Percentiles rank a stretch among this genome's conserved stretches.
Evolutionary conservation across 306 rosid genomes (phyloP).

Genomic region (Canavalia gladiata): DNA sequence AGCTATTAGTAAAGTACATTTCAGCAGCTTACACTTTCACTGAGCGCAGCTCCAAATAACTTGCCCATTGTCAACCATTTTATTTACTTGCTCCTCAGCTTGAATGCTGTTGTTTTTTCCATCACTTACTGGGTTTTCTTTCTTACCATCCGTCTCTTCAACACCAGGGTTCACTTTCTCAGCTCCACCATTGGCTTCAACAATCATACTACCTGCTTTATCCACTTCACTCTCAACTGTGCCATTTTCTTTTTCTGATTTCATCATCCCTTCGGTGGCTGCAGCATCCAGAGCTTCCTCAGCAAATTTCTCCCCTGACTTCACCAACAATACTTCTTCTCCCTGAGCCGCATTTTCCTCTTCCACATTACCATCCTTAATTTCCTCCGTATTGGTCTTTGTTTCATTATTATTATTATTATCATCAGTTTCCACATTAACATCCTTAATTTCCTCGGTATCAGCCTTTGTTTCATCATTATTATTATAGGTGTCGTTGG

Average conservation of each 20-base stretch:
- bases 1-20: slow-evolving; percentile 39
- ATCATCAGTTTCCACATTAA: no score
- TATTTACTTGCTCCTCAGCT: slow-evolving; percentile 54
- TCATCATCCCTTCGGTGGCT: slow-evolving; percentile 42
- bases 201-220: slow-evolving; percentile 30
- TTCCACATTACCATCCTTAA: slow-evolving; percentile 41
- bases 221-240: slow-evolving; percentile 50
- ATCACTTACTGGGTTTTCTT: slow-evolving; percentile 49
- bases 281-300: slow-evolving; percentile 46
- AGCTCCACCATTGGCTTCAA: slow-evolving; percentile 56
- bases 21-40: slow-evolving; percentile 60
- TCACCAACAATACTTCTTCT: slow-evolving; percentile 47
- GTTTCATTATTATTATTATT: slow-evolving; percentile 1
- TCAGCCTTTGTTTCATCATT: background rate
- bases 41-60: slow-evolving; percentile 55
- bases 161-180: slow-evolving; percentile 47
- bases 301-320: slow-evolving; percentile 47
- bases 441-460: slow-evolving; percentile 34
- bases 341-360: slow-evolving; percentile 39
- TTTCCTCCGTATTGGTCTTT: slow-evolving; percentile 48
- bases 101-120: slow-evolving; percentile 45
- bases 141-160: slow-evolving; percentile 49
- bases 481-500: slow-evolving; percentile 4
- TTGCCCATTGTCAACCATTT: slow-evolving; percentile 65
- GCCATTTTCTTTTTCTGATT: slow-evolving; percentile 50